Base-by-base conservation (phyloP, 2,329 filamentous ascomycete species). In the Arthrinium phaeospermum region DNA sequence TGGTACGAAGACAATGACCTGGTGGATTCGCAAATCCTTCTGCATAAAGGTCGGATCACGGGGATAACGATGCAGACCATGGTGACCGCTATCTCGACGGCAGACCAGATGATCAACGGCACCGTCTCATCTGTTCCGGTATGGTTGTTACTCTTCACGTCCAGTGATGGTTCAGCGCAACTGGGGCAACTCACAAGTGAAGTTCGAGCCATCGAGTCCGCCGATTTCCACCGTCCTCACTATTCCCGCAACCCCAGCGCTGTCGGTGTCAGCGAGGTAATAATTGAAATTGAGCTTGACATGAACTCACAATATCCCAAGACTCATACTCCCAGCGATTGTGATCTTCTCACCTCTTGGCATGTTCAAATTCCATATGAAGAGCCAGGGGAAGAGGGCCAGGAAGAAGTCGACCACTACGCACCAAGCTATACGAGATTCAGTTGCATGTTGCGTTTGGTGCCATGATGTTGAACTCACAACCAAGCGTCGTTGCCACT, bases 351-450 rank as follows among this genome's bases (percentile, higher is more conserved):
- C 72, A 16, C 70, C 34, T 1, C 4, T 44, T 8, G 70, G 51
- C 13, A 71, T 72, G 6, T 71, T 53, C 10, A 75, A 71, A 3
- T 71, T 69, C 73, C 71, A 74, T 12, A 75, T 74, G 45, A 73
- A 73, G 22, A 73, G 4, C 74, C 73, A 74, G 13, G 73, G 71
- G 12, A 75, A 46, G 14, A 72, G 19, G 57, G 73, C 74, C 24
- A 73, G 73, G 46, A 71, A 68, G 51, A 75, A 67, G 41, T 75
- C 74, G 12, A 72, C 70, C 2, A 69, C 46, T 10, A 74, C 67
- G n/a, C 71, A 72, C 7, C 49, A 37, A 44, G 69, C 72, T 73
- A 47, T 44, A 34, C 4, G 14, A 3, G 1, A 19, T 34, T 53
- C 34, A 64, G 37, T 14, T 46, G 14, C 24, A 53, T 22, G 34